Base-by-base conservation (phyloP, 2,329 filamentous ascomycete genomes). In the Claviceps arundinis region DNA sequence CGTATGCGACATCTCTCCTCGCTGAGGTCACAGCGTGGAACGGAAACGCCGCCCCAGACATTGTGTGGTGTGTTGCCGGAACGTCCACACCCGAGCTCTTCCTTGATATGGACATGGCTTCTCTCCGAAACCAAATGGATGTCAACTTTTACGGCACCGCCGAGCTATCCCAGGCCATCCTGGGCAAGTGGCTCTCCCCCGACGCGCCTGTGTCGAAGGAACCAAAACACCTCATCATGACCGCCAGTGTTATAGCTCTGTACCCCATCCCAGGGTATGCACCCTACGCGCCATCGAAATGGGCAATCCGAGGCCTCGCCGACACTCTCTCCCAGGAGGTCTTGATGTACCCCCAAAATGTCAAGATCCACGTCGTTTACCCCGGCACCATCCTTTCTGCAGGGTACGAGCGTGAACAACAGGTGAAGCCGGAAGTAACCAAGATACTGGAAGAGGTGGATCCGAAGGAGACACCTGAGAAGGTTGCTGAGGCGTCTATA, bases 21-120 rank as follows among this genome's bases (percentile, higher is more conserved):
- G 72, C 74, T 40, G 82, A 94, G 65, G 84, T 84, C 47, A 85
- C 79, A 2, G 68, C 73, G 22, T 95, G 89, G 89, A 96, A 96
- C 70, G 71, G 82, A 57, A 82, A 79, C 51, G 66, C 72, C 24
- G 67, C 82, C 30, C 87, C 88, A 0, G 91, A 97, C 64, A 76
- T 96, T 52, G 86, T 97, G 37, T 97, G 93, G 89, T 90, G 88
- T 64, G 78, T 89, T 49, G 91, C 91, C 3, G 91, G 91, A 55
- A 74, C 79, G 57, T 79, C 86, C 5, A 75, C 73, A 16, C 90
- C 90, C 0, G 76, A 80, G 38, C 83, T 95, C 55, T 95, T 91
- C 71, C 67, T 87, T 57, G 87, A 95, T 55, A 81, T 81, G 41
- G 76, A 85, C 8, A 72, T 87, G 50, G 71, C 81, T 7, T 78